These are phyloP conservation scores for Chrysosporium keratinophilum DNA, from an alignment of 2,329 filamentous ascomycete species.

Conservation along the genomic window DNA sequence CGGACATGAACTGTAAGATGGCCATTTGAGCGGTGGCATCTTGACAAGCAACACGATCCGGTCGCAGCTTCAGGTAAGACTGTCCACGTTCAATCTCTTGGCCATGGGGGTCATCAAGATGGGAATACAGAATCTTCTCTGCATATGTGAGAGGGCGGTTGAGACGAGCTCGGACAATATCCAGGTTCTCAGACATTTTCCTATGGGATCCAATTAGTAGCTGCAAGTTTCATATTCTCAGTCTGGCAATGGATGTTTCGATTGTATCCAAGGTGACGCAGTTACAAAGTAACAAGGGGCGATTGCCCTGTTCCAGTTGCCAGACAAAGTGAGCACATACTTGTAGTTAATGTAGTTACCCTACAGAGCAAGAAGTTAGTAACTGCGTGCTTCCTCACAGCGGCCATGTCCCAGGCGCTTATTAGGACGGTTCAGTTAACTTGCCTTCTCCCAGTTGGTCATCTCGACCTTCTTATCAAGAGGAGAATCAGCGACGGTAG, in stretches of 20 bases:
- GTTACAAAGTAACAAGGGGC: not conserved
- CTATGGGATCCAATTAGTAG: conserved; percentile 37
- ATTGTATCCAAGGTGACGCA: not conserved
- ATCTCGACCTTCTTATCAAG: conserved; percentile 95
- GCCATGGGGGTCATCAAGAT: conserved; percentile 90
- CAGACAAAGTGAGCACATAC: conserved; percentile 25
- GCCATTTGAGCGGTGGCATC: conserved; percentile 99
- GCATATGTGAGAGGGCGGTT: conserved; percentile 90
- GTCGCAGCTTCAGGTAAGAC: conserved; percentile 92
- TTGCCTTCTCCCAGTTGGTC: conserved; percentile 81
- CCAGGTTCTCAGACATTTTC: conserved; percentile 98
- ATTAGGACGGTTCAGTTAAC: conserved; percentile 16
- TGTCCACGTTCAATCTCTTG: conserved; percentile 94
- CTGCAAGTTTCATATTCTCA: not conserved
- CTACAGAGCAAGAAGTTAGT: conserved; percentile 28
- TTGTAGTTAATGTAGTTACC: conserved; percentile 97
- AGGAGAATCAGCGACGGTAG: conserved; percentile 73
- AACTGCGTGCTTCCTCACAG: conserved; percentile 9
- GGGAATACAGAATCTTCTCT: conserved; percentile 98
- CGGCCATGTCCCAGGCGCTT: not conserved
- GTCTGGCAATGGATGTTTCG: conserved; percentile 18
- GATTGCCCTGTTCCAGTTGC: not conserved
- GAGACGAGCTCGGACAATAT: conserved; percentile 76
- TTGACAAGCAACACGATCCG: conserved; percentile 97
- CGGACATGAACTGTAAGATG: conserved; percentile 98